Evolutionary conservation across 305 asterid species (phyloP).

Genomic region (Fraxinus dipetala): DNA sequence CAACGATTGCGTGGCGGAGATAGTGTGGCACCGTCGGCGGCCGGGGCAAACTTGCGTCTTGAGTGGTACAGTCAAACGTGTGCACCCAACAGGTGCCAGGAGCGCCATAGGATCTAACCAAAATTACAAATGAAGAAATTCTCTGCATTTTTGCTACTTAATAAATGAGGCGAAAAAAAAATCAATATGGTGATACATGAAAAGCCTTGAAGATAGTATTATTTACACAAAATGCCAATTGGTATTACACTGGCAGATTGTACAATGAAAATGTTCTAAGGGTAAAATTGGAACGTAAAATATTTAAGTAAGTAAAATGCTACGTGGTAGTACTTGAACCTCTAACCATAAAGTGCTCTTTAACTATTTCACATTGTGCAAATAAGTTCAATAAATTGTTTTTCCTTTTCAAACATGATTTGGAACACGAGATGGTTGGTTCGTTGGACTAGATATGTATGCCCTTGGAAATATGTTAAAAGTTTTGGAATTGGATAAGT

Average conservation of each 20-base stretch:
- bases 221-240: background rate
- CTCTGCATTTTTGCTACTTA: background rate
- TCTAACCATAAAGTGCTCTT: background rate
- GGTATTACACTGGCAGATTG: background rate
- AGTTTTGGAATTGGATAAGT: background rate
- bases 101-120: constrained; percentile 42
- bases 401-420: background rate
- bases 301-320: constrained; percentile 1
- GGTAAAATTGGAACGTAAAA: background rate
- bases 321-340: constrained; percentile 25
- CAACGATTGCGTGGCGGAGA: constrained; percentile 40
- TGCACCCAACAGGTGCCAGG: constrained; percentile 26
- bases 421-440: background rate
- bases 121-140: background rate
- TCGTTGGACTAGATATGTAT: background rate
- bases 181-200: background rate
- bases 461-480: background rate
- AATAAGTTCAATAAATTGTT: background rate
- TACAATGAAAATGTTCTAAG: background rate
- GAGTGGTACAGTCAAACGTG: constrained; percentile 28
- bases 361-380: background rate
- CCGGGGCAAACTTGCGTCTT: constrained; percentile 31
- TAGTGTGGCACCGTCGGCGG: constrained; percentile 22
- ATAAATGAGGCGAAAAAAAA: background rate
- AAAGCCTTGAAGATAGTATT: background rate